phyloP scores from a whole-genome alignment of 495 filamentous ascomycete species.

The Physcia stellaris region DNA sequence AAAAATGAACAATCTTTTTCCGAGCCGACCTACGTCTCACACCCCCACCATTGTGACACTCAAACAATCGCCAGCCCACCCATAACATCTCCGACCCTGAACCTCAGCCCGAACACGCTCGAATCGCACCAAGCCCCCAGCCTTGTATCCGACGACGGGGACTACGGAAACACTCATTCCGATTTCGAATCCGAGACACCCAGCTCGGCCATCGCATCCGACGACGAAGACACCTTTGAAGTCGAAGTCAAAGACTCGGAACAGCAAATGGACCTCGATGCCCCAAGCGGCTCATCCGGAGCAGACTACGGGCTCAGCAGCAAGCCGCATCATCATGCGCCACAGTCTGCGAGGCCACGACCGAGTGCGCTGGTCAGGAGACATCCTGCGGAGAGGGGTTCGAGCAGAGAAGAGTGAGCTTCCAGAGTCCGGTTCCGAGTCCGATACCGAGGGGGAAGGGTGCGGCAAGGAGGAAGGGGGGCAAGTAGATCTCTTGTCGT shows the following conservation, averaged over 20 bases:
- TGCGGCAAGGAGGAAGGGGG: too few species aligned
- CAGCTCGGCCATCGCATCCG: constrained; percentile 31
- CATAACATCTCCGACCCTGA: constrained; percentile 21
- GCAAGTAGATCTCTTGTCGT: too few species aligned
- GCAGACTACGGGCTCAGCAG: too few species aligned
- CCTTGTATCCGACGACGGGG: constrained; percentile 76
- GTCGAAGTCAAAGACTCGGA: constrained; percentile 43
- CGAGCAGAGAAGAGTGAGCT: too few species aligned
- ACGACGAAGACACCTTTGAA: constrained; percentile 36
- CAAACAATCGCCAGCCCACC: constrained; percentile 1
- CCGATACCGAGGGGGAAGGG: too few species aligned
- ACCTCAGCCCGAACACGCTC: constrained; percentile 66
- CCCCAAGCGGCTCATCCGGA: constrained; percentile 24
- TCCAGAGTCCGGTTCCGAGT: too few species aligned
- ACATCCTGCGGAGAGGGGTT: too few species aligned
- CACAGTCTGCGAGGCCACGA: too few species aligned
- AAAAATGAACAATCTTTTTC: background rate
- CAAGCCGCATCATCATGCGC: too few species aligned
- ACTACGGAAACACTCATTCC: constrained; percentile 45
- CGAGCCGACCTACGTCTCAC: background rate
- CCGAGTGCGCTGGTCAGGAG: too few species aligned
- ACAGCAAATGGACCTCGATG: constrained; percentile 23
- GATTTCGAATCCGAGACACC: constrained; percentile 37
- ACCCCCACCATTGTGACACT: background rate
- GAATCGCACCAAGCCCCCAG: constrained; percentile 72